Evolutionary conservation across 1,284 basidiomycete species (phyloP).

Genomic region (Trichosporon sp.): DNA sequence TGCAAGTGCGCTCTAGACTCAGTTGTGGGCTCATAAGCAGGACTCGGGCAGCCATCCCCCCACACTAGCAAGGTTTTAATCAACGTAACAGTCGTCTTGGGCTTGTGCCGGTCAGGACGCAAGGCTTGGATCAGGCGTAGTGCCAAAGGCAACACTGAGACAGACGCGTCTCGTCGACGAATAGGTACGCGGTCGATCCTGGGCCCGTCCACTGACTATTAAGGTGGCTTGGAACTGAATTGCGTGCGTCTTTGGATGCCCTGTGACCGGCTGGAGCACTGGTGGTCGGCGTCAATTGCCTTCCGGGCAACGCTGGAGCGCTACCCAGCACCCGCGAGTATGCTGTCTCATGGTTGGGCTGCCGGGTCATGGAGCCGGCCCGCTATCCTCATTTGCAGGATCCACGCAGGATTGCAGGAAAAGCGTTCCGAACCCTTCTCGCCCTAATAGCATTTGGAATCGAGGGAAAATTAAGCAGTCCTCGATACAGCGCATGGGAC

Average conservation of each 20-base stretch:
- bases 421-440: not conserved
- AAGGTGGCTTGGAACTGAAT: not conserved
- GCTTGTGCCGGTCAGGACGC: too few species aligned
- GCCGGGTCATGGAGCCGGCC: not conserved
- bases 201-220: not conserved
- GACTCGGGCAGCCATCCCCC: not conserved
- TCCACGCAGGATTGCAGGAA: not conserved
- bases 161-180: conserved; percentile 3
- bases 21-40: not conserved
- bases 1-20: not conserved
- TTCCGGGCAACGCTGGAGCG: not conserved
- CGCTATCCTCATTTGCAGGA: not conserved
- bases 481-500: not conserved
- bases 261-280: not conserved
- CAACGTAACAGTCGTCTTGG: not conserved
- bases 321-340: not conserved
- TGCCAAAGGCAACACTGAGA: not conserved
- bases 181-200: conserved; percentile 11
- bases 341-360: too few species aligned
- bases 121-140: not conserved
- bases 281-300: not conserved
- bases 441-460: not conserved
- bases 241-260: not conserved
- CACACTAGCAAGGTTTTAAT: conserved; percentile 6
- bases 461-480: not conserved